These are phyloP conservation scores for Sarcomyxa edulis DNA, from an alignment of 768 basidiomycete species.

Conservation along the genomic window DNA sequence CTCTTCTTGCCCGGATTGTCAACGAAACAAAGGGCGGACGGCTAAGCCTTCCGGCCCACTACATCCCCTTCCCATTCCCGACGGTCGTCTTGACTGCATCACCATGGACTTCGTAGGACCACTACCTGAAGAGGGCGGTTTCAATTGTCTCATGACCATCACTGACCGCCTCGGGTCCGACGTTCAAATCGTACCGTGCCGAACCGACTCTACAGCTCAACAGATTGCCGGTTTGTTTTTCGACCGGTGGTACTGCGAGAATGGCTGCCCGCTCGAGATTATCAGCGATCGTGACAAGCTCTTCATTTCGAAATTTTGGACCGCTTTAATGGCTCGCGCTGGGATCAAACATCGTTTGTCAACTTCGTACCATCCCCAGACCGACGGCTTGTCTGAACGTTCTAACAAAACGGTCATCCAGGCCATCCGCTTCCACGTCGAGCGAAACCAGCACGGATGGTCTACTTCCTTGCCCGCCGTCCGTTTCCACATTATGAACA, in stretches of 20 bases:
- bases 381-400: too few species aligned
- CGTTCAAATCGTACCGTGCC: too few species aligned
- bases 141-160: slow-evolving; percentile 19
- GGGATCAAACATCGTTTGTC: slow-evolving; percentile 24
- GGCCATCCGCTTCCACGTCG: slow-evolving; percentile 19
- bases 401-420: too few species aligned
- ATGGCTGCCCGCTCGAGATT: slow-evolving; percentile 26
- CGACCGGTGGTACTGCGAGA: slow-evolving; percentile 26
- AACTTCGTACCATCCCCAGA: slow-evolving; percentile 26
- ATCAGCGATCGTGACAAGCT: too few species aligned
- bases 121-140: slow-evolving; percentile 18
- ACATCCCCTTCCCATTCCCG: slow-evolving; percentile 11
- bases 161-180: too few species aligned
- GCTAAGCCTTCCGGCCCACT: slow-evolving; percentile 20
- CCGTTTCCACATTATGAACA: slow-evolving; percentile 25
- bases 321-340: slow-evolving; percentile 9
- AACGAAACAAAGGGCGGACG: too few species aligned
- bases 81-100: slow-evolving; percentile 14
- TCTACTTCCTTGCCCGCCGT: slow-evolving; percentile 13
- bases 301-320: too few species aligned
- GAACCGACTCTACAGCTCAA: slow-evolving; percentile 8
- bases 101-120: slow-evolving; percentile 26
- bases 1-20: slow-evolving; percentile 8
- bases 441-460: slow-evolving; percentile 25
- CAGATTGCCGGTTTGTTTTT: slow-evolving; percentile 19